Evolutionary conservation across 257 asterid species (phyloP).

Genomic region (Solanum acaule): DNA sequence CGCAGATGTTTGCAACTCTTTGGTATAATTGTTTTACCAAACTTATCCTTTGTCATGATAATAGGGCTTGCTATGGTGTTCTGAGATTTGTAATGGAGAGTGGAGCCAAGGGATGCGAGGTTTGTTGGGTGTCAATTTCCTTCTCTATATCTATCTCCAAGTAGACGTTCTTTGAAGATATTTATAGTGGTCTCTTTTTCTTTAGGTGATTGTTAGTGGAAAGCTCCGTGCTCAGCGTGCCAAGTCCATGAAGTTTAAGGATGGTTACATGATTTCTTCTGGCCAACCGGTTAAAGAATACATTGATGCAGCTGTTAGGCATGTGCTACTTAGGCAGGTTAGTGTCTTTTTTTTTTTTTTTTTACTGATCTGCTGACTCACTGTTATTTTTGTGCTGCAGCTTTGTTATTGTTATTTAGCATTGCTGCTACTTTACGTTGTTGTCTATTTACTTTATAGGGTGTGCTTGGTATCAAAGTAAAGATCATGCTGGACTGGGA

Average conservation of each 20-base stretch:
- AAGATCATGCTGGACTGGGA: too few species aligned
- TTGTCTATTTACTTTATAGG: too few species aligned
- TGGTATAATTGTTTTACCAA: neutral
- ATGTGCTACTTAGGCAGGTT: conserved; percentile 47
- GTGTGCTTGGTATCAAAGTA: too few species aligned
- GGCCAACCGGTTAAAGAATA: conserved; percentile 64
- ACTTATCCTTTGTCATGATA: neutral
- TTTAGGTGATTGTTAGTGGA: conserved; percentile 60
- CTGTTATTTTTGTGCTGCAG: too few species aligned
- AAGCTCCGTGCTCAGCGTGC: conserved; percentile 59
- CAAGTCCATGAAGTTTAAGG: conserved; percentile 59
- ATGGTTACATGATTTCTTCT: conserved; percentile 64
- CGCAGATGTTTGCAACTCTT: neutral
- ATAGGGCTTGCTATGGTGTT: conserved; percentile 59
- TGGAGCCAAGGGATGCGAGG: conserved; percentile 65
- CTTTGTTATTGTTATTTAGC: too few species aligned
- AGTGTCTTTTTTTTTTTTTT: too few species aligned
- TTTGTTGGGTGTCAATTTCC: neutral
- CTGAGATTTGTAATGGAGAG: conserved; percentile 52
- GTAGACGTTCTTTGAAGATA: neutral
- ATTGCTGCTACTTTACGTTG: too few species aligned
- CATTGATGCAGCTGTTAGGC: conserved; percentile 60
- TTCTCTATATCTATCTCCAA: neutral
- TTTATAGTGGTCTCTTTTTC: neutral
- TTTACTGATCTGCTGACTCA: too few species aligned